Evolutionary conservation across 139 green algal species (phyloP).

Genomic region (Volvox reticuliferus): DNA sequence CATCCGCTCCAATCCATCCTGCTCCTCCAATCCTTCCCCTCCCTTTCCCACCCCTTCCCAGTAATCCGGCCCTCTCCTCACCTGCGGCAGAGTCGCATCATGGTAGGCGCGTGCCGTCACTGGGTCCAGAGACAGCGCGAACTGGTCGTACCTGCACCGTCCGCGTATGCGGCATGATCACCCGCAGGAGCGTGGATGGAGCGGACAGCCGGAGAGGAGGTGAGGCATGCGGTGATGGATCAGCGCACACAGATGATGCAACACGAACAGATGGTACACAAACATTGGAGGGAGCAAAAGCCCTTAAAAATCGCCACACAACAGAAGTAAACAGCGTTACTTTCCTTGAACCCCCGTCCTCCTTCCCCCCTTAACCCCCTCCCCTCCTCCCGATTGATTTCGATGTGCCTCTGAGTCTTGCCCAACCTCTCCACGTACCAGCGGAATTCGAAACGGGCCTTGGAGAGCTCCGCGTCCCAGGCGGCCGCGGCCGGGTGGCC

Average conservation of each 20-base stretch:
- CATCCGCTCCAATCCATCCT: too few relatives aligned
- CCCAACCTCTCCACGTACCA: too few relatives aligned
- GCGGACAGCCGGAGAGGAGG: not conserved
- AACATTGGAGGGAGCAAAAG: not conserved
- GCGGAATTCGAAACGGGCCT: conserved; percentile 97
- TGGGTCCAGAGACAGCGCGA: conserved; percentile 94
- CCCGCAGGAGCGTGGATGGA: not conserved
- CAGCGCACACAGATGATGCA: too few relatives aligned
- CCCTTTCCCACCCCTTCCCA: not conserved
- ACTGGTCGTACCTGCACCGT: conserved; percentile 89
- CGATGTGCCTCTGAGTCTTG: too few relatives aligned
- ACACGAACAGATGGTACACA: not conserved
- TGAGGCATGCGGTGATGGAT: not conserved
- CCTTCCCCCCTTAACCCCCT: too few relatives aligned
- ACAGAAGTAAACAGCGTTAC: too few relatives aligned
- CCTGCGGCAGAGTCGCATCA: conserved; percentile 91
- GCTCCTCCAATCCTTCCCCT: too few relatives aligned
- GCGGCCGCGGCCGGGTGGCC: conserved; percentile 86
- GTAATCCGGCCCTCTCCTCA: not conserved
- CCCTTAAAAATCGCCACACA: not conserved
- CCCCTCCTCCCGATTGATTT: too few relatives aligned
- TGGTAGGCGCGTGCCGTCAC: conserved; percentile 88
- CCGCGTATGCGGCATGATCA: too few relatives aligned
- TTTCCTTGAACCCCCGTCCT: too few relatives aligned
- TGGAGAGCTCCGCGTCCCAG: conserved; percentile 92